These are phyloP conservation scores for Cryptosporidium viatorum DNA, from an alignment of 169 alveolate species.

Conservation along the genomic window DNA sequence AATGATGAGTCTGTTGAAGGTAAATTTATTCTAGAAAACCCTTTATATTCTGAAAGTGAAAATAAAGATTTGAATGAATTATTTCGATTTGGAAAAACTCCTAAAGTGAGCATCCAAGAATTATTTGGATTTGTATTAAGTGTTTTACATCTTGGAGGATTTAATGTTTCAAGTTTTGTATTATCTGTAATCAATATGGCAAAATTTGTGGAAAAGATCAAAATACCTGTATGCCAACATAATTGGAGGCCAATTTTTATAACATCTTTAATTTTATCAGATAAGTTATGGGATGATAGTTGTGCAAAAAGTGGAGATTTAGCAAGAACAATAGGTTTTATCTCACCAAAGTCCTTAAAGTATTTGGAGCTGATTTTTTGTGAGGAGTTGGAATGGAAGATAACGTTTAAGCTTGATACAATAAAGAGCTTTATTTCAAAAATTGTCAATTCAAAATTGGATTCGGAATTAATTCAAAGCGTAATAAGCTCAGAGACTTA, in stretches of 20 bases:
- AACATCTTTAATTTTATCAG: conserved; percentile 43
- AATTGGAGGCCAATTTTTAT: conserved; percentile 70
- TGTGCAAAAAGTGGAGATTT: conserved; percentile 69
- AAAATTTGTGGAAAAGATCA: background rate
- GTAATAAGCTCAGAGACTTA: conserved; percentile 44
- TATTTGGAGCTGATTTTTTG: conserved; percentile 56
- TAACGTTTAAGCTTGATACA: conserved; percentile 4
- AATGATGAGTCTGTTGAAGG: background rate
- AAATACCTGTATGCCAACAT: conserved; percentile 55
- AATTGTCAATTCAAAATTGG: background rate
- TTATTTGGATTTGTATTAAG: conserved; percentile 65
- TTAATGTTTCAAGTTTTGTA: conserved; percentile 62
- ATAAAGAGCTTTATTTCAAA: conserved; percentile 32
- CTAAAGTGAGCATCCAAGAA: conserved; percentile 19
- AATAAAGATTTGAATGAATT: conserved; percentile 8
- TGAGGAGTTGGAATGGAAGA: conserved; percentile 23
- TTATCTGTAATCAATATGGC: conserved; percentile 35
- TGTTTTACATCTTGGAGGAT: conserved; percentile 46
- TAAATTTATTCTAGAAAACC: background rate
- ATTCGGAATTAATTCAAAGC: conserved; percentile 1
- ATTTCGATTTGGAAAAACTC: conserved; percentile 51
- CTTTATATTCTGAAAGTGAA: conserved; percentile 8
- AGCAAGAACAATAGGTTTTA: conserved; percentile 27
- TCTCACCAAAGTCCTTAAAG: conserved; percentile 27
- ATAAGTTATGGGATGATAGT: conserved; percentile 68